Evolutionary conservation across 495 filamentous ascomycete genomes (phyloP).

Genomic region (Letharia columbiana): DNA sequence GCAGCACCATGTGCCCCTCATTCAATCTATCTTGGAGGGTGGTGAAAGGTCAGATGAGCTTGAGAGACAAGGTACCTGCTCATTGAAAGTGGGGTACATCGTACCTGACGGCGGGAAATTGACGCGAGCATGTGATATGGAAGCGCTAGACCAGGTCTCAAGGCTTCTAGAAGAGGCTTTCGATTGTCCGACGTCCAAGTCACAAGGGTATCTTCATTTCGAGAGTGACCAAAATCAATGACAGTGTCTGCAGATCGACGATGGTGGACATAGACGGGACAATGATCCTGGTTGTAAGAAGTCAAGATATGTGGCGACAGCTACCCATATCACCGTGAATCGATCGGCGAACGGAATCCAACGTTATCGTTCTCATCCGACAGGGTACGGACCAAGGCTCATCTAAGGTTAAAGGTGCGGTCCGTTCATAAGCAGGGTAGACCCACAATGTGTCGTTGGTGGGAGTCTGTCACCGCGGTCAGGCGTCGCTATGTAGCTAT

Average conservation of each 20-base stretch:
- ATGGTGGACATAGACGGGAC: background rate
- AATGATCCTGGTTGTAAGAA: background rate
- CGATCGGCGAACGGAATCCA: background rate
- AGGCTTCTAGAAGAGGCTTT: constrained; percentile 12
- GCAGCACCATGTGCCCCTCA: background rate
- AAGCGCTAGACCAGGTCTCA: constrained; percentile 2
- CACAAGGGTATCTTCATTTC: constrained; percentile 3
- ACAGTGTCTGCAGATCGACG: constrained; percentile 6
- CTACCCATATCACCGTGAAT: background rate
- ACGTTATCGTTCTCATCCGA: background rate
- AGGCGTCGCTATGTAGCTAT: background rate
- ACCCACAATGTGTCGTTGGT: background rate
- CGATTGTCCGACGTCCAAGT: background rate
- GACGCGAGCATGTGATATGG: constrained; percentile 7
- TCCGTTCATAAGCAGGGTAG: constrained; percentile 1
- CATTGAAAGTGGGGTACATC: constrained; percentile 3
- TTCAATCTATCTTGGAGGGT: background rate
- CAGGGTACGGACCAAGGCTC: constrained; percentile 5
- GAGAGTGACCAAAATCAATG: background rate
- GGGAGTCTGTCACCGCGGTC: background rate
- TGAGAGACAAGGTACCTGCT: background rate
- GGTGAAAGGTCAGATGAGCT: constrained; percentile 8
- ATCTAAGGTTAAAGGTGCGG: constrained; percentile 15
- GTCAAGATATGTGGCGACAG: background rate
- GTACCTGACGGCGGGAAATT: constrained; percentile 1